phyloP scores from a whole-genome alignment of 2,329 filamentous ascomycete species.

The Trichoderma guizhouense region DNA sequence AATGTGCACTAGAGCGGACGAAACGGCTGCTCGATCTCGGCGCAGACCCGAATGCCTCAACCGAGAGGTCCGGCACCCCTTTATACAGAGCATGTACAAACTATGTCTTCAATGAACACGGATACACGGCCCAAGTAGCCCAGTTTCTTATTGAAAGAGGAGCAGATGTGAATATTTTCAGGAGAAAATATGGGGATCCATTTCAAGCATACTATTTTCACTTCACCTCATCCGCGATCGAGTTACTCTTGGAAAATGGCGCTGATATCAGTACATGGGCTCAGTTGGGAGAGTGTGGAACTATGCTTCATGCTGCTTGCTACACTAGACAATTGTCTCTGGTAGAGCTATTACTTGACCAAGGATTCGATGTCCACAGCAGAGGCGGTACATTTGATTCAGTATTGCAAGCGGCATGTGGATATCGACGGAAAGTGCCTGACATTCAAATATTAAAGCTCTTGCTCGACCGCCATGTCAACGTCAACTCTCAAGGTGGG shows the following conservation, averaged over 20 bases:
- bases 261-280: neutral
- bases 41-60: neutral
- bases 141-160: neutral
- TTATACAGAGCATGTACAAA: neutral
- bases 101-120: accelerated
- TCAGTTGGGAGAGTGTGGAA: neutral
- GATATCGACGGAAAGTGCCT: neutral
- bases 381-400: neutral
- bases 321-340: neutral
- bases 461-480: neutral
- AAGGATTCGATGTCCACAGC: neutral
- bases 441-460: neutral
- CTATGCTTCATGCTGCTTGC: neutral
- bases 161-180: neutral
- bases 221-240: neutral
- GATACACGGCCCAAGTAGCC: neutral
- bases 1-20: neutral
- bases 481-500: neutral
- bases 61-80: neutral
- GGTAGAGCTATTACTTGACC: neutral
- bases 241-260: neutral
- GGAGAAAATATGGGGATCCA: neutral
- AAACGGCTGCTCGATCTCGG: neutral
- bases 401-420: neutral
- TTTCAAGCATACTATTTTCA: neutral